Percentiles rank a stretch among this genome's conserved stretches.
Evolutionary conservation across 768 basidiomycete genomes (phyloP).

Genomic region (Strobilomyces confusus): DNA sequence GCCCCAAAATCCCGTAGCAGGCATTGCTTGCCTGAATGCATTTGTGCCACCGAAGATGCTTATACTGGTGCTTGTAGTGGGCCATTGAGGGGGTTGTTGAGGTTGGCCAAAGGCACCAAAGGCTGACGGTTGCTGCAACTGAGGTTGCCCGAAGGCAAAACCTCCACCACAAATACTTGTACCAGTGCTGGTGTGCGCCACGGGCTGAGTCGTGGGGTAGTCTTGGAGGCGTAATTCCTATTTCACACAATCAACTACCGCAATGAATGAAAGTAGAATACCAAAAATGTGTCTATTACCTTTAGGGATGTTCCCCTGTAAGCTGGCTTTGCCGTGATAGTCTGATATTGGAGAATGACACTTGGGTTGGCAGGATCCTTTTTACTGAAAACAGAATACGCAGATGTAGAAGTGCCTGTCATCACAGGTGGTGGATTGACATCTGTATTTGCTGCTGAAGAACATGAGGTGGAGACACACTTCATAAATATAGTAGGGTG

Average conservation of each 20-base stretch:
- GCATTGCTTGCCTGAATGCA: slow-evolving; percentile 26
- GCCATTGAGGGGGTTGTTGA: slow-evolving; percentile 23
- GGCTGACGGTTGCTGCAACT: slow-evolving; percentile 33
- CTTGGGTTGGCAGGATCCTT: slow-evolving; percentile 54
- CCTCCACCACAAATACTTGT: slow-evolving; percentile 43
- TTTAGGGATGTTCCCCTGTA: slow-evolving; percentile 78
- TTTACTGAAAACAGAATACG: slow-evolving; percentile 56
- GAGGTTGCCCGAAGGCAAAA: slow-evolving; percentile 38
- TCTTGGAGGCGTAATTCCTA: slow-evolving; percentile 78
- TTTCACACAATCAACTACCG: slow-evolving; percentile 2
- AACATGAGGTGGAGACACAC: slow-evolving; percentile 7
- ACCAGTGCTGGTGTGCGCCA: slow-evolving; percentile 28
- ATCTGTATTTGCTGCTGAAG: slow-evolving; percentile 33
- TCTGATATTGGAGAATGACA: slow-evolving; percentile 67
- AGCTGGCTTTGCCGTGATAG: slow-evolving; percentile 74
- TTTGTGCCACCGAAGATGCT: slow-evolving; percentile 31
- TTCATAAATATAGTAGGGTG: slow-evolving; percentile 4
- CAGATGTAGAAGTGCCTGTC: slow-evolving; percentile 70
- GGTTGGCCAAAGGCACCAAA: slow-evolving; percentile 53
- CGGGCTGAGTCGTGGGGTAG: slow-evolving; percentile 42
- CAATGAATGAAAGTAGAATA: slow-evolving; percentile 2
- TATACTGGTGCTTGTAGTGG: slow-evolving; percentile 33
- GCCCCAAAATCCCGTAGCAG: slow-evolving; percentile 28
- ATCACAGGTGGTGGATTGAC: slow-evolving; percentile 49
- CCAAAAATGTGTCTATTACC: slow-evolving; percentile 34